A percentile compares a stretch with the other conserved stretches of the same genome.
Conservation (phyloP, 148 eudicot genomes). For the Amaranthus cruentus region DNA sequence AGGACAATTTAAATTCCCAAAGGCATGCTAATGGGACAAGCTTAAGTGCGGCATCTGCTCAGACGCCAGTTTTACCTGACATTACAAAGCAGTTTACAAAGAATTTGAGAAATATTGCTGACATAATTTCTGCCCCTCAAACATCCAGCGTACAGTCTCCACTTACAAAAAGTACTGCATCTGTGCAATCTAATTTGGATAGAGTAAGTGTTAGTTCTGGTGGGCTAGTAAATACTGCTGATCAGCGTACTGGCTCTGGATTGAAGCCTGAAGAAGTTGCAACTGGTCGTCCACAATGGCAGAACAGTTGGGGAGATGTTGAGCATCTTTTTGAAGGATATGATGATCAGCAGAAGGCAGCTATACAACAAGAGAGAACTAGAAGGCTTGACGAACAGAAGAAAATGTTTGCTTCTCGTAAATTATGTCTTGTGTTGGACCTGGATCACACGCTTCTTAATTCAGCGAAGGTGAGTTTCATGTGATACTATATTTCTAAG, state of each 20-base stretch:
- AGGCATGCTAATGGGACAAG: slow-evolving; percentile 42
- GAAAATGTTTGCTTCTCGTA: slow-evolving; percentile 76
- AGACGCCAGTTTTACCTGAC: slow-evolving; percentile 48
- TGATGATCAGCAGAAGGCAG: slow-evolving; percentile 82
- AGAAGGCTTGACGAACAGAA: slow-evolving; percentile 90
- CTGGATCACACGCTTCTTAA: slow-evolving; percentile 97
- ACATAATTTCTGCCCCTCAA: slow-evolving; percentile 53
- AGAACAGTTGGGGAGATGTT: slow-evolving; percentile 72
- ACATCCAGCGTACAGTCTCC: slow-evolving; percentile 32
- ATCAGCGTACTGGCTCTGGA: slow-evolving; percentile 29
- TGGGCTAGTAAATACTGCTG: slow-evolving; percentile 25
- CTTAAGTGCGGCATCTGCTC: slow-evolving; percentile 32
- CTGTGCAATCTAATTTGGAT: slow-evolving; percentile 30
- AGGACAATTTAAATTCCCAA: slow-evolving; percentile 30
- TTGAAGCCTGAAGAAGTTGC: slow-evolving; percentile 47
- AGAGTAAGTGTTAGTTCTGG: slow-evolving; percentile 27
- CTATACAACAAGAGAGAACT: slow-evolving; percentile 81
- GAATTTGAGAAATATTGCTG: slow-evolving; percentile 71
- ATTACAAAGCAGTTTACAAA: slow-evolving; percentile 64
- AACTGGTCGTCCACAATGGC: slow-evolving; percentile 43
- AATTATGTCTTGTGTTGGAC: slow-evolving; percentile 94
- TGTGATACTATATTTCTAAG: neutral
- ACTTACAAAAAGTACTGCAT: slow-evolving; percentile 37
- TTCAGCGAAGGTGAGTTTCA: slow-evolving; percentile 76
- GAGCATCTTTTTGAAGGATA: slow-evolving; percentile 85